phyloP scores from a whole-genome alignment of 306 rosid species.

The Aeschynomene evenia region DNA sequence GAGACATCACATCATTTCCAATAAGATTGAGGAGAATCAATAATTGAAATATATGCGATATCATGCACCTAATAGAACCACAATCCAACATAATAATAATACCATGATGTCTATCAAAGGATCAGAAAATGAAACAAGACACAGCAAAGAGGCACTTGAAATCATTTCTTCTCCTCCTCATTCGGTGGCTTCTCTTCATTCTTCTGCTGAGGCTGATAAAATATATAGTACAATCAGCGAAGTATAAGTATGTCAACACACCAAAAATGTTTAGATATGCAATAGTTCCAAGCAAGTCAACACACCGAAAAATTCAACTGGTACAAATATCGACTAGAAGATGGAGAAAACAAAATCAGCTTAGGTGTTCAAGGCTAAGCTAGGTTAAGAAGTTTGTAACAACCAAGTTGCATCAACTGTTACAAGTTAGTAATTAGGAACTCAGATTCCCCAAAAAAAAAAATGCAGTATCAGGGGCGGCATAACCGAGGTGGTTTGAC shows the following conservation, averaged over 20 bases:
- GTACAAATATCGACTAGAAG: background rate
- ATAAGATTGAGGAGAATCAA: conserved; percentile 15
- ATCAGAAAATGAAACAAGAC: conserved; percentile 18
- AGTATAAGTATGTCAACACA: background rate
- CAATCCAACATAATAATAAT: conserved; percentile 26
- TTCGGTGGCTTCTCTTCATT: conserved; percentile 61
- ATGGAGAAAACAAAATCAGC: background rate
- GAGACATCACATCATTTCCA: conserved; percentile 21
- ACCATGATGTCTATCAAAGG: conserved; percentile 18
- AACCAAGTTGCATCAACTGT: too few species aligned
- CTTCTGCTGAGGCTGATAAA: conserved; percentile 59
- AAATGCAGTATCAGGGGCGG: too few species aligned
- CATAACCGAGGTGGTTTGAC: too few species aligned
- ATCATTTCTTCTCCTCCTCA: conserved; percentile 62
- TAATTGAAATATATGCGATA: conserved; percentile 2
- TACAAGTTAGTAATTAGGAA: too few species aligned
- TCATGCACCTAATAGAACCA: conserved; percentile 21
- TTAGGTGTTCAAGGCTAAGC: background rate
- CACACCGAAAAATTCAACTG: conserved; percentile 17
- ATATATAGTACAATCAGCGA: conserved; percentile 25
- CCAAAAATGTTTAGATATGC: background rate
- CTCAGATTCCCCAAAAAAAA: too few species aligned
- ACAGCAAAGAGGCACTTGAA: conserved; percentile 2
- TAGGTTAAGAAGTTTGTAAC: background rate
- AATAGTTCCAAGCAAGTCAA: background rate